These are phyloP conservation scores for Tinospora cordifolia DNA, from an alignment of 164 flowering plant genomes.

Conservation along the genomic window DNA sequence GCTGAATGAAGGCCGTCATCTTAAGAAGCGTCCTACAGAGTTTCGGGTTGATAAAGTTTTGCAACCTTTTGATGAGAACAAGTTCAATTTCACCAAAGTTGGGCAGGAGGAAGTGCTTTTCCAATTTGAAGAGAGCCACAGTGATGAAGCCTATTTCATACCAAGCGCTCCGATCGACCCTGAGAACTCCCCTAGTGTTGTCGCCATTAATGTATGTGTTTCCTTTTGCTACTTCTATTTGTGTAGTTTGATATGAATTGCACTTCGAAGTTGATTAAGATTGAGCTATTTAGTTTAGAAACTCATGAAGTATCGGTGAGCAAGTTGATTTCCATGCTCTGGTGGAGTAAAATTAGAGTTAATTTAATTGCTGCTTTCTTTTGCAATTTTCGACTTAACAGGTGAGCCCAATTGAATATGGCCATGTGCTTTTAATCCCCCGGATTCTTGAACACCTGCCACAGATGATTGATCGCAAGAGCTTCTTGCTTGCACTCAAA, in stretches of 20 bases:
- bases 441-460: constrained; percentile 61
- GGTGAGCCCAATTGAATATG: constrained; percentile 94
- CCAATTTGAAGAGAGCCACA: constrained; percentile 47
- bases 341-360: too few relatives aligned
- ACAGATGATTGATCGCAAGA: constrained; percentile 63
- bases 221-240: background rate
- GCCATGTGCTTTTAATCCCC: constrained; percentile 85
- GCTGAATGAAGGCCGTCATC: constrained; percentile 82
- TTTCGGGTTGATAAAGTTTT: constrained; percentile 70
- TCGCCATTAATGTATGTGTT: constrained; percentile 71
- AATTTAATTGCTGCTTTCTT: constrained; percentile 36
- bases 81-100: constrained; percentile 86
- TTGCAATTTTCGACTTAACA: constrained; percentile 24
- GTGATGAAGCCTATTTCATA: constrained; percentile 26
- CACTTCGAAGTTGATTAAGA: background rate
- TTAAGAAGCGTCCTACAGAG: constrained; percentile 81
- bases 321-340: too few relatives aligned
- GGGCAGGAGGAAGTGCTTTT: constrained; percentile 88
- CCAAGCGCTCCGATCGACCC: constrained; percentile 30
- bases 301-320: too few relatives aligned
- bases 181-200: constrained; percentile 43
- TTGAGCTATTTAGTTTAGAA: too few relatives aligned
- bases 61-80: constrained; percentile 73
- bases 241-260: background rate
- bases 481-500: constrained; percentile 70